Conservation (phyloP, 2,329 filamentous ascomycete species). For the Spiromastix sp. region DNA sequence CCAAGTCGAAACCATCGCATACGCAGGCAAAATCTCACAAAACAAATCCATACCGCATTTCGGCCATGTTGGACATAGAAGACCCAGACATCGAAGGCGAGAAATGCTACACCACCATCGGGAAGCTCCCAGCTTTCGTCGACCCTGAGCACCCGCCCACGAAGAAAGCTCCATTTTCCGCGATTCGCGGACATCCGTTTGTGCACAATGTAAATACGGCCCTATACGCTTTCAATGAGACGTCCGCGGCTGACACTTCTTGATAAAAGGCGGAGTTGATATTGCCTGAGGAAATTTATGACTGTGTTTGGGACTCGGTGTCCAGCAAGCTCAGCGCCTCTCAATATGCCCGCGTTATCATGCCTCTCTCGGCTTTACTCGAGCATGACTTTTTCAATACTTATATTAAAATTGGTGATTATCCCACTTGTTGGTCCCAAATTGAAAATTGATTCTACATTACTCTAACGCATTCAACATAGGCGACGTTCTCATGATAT, state of each 20-base stretch:
- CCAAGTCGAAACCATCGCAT: no score
- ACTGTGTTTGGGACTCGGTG: constrained; percentile 45
- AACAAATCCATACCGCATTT: no score
- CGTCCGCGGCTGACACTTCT: background rate
- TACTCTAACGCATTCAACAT: constrained; percentile 4
- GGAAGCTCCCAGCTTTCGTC: constrained; percentile 54
- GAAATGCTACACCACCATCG: constrained; percentile 67
- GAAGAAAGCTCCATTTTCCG: constrained; percentile 67
- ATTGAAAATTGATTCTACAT: background rate
- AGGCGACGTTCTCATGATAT: constrained; percentile 78
- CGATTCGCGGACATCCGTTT: constrained; percentile 55
- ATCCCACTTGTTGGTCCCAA: background rate
- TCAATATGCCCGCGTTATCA: constrained; percentile 57
- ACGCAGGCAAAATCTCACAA: no score
- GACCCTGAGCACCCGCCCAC: constrained; percentile 59
- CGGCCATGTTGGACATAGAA: constrained; percentile 35
- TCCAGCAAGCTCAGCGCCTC: constrained; percentile 28
- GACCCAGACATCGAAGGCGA: constrained; percentile 28
- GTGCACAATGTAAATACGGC: constrained; percentile 49
- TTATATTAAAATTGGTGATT: constrained; percentile 67
- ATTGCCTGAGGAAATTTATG: constrained; percentile 55
- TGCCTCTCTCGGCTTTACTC: constrained; percentile 63
- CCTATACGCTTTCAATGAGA: background rate
- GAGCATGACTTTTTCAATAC: constrained; percentile 68
- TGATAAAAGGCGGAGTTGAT: constrained; percentile 47